Evolutionary conservation across 352 stramenopile genomes (phyloP).

Genomic region (Stramenopiles sp.): DNA sequence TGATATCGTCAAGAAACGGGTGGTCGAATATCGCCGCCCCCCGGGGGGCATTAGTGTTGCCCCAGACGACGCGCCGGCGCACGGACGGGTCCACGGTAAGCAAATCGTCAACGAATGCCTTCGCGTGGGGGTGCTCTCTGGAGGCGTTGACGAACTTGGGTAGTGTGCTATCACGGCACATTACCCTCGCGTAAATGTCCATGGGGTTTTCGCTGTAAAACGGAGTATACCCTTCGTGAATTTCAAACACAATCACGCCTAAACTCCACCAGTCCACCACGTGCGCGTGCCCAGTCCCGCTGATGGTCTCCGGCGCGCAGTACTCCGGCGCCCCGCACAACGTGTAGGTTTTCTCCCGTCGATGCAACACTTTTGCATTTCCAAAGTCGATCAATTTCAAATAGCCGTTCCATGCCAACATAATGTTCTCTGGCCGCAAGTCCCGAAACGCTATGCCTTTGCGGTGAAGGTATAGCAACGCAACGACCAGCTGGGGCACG

Average conservation of each 20-base stretch:
- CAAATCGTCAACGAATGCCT: too few species aligned
- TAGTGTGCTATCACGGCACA: too few species aligned
- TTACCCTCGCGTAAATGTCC: too few species aligned
- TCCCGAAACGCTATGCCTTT: constrained; percentile 63
- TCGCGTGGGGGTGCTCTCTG: too few species aligned
- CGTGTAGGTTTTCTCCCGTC: constrained; percentile 24
- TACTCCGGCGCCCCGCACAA: constrained; percentile 51
- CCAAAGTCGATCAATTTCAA: constrained; percentile 52
- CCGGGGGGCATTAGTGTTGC: too few species aligned
- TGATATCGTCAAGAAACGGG: too few species aligned
- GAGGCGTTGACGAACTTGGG: too few species aligned
- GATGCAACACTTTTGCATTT: constrained; percentile 22
- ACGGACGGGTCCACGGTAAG: too few species aligned
- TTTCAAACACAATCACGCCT: constrained; percentile 61
- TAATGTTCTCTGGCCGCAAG: constrained; percentile 77
- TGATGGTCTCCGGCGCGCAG: constrained; percentile 46
- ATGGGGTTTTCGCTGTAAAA: too few species aligned
- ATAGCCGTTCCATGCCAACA: constrained; percentile 69
- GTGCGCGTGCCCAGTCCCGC: constrained; percentile 46
- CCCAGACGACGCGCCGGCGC: too few species aligned
- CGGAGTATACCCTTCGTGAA: constrained; percentile 45
- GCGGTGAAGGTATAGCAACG: constrained; percentile 52
- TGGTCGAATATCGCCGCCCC: too few species aligned
- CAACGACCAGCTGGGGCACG: too few species aligned
- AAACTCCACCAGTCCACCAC: constrained; percentile 58